phyloP scores from a whole-genome alignment of 441 rosid genomes.

The Brassica hybrid region DNA sequence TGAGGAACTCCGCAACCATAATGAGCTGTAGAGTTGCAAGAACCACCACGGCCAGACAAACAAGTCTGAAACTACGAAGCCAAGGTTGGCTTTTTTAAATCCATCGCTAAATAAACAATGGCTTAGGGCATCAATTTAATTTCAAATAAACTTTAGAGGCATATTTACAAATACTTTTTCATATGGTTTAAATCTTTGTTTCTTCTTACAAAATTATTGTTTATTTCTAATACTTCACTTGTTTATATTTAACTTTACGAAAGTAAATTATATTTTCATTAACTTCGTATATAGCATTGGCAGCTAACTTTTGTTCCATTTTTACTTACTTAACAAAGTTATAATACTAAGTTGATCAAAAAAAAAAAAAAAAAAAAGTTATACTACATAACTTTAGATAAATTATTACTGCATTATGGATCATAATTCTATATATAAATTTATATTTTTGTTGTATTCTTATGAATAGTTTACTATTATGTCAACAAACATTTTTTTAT shows the following conservation, averaged over 20 bases:
- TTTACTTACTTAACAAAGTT: too few species aligned
- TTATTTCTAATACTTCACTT: too few species aligned
- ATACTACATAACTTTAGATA: too few species aligned
- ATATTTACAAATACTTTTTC: background rate
- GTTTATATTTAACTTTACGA: background rate
- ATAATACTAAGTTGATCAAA: too few species aligned
- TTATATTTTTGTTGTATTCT: too few species aligned
- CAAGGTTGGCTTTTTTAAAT: background rate
- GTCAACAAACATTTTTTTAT: too few species aligned
- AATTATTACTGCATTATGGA: too few species aligned
- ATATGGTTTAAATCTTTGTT: background rate
- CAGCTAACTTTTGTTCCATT: too few species aligned
- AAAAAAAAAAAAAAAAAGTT: too few species aligned
- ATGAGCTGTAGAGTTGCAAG: background rate
- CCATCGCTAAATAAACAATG: background rate
- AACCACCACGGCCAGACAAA: background rate
- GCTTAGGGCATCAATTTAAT: background rate
- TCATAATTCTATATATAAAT: too few species aligned
- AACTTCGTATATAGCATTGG: background rate
- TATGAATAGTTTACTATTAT: too few species aligned
- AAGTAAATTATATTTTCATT: background rate
- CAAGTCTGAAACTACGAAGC: background rate
- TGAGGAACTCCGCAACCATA: background rate
- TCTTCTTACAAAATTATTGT: background rate
- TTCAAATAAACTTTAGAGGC: background rate